Conservation (phyloP, 2,329 filamentous ascomycete genomes). For the Verticillium tricorpus region DNA sequence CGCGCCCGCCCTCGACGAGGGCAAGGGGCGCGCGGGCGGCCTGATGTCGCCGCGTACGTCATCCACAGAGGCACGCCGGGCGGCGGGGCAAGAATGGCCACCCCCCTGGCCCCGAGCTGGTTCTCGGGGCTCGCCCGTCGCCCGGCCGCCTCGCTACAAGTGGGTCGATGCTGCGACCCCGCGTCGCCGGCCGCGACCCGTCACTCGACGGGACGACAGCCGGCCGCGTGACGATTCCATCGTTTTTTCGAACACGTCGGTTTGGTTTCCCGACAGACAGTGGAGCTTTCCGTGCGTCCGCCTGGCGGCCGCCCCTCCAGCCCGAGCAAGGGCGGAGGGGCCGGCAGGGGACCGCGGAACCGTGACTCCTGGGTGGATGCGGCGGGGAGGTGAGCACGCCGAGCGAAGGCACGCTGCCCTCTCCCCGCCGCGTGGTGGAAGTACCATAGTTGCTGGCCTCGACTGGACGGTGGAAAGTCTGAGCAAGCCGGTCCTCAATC, state of each 20-base stretch:
- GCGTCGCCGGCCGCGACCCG: constrained; percentile 21
- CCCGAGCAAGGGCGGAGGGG: constrained; percentile 1
- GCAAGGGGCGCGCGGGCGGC: not conserved
- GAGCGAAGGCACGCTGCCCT: not conserved
- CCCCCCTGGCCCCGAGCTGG: constrained; percentile 33
- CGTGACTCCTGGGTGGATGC: constrained; percentile 9
- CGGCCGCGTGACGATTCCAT: not conserved
- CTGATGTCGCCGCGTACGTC: not conserved
- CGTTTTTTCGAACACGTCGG: constrained; percentile 9
- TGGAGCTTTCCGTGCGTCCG: not conserved
- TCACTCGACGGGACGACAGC: not conserved
- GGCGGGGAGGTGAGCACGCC: not conserved
- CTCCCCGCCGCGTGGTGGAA: constrained; percentile 5
- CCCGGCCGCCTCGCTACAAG: constrained; percentile 21
- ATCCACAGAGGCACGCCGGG: not conserved
- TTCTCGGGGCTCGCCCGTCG: constrained; percentile 27
- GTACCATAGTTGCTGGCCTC: constrained; percentile 15
- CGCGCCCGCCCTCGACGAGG: not conserved
- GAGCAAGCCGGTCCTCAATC: constrained; percentile 26
- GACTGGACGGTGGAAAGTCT: constrained; percentile 21
- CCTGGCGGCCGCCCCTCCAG: not conserved
- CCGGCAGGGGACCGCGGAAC: constrained; percentile 4
- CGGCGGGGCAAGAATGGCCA: constrained; percentile 4
- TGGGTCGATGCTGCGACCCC: constrained; percentile 53
- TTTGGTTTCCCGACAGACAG: not conserved